phyloP scores from a whole-genome alignment of 192 early-diverging fungal genomes.

The Spinellus fusiger region DNA sequence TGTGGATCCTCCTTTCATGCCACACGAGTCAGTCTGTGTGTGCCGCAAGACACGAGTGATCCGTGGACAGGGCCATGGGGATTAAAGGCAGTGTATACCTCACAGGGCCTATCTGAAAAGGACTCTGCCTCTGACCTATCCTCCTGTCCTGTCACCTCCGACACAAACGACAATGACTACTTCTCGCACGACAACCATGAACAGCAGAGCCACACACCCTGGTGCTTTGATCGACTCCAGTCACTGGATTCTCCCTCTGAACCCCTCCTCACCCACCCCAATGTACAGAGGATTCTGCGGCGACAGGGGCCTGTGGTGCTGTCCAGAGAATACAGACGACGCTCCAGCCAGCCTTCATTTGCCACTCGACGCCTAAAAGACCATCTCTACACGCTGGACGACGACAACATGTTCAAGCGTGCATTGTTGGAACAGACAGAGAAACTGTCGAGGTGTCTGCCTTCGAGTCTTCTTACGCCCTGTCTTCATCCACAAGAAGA shows the following conservation, averaged over 20 bases:
- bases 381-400: constrained; percentile 7
- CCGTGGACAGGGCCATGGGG: constrained; percentile 36
- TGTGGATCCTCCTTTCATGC: constrained; percentile 32
- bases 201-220: constrained; percentile 27
- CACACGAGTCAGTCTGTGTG: constrained; percentile 24
- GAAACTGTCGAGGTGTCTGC: constrained; percentile 16
- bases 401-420: constrained; percentile 19
- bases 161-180: constrained; percentile 6
- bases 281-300: constrained; percentile 38
- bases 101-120: constrained; percentile 3
- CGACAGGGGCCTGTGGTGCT: constrained; percentile 40
- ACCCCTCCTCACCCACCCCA: constrained; percentile 38
- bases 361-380: not conserved
- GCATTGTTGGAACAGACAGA: constrained; percentile 11
- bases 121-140: not conserved
- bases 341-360: constrained; percentile 5
- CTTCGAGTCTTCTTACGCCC: constrained; percentile 19
- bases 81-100: constrained; percentile 29
- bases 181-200: constrained; percentile 11
- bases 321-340: constrained; percentile 41
- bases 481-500: constrained; percentile 26
- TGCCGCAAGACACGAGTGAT: constrained; percentile 38
- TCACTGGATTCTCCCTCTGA: constrained; percentile 45
- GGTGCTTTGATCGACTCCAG: constrained; percentile 45
- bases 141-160: too few species aligned